phyloP scores from a whole-genome alignment of 2,329 filamentous ascomycete species.

The Cordyceps tenuipes region DNA sequence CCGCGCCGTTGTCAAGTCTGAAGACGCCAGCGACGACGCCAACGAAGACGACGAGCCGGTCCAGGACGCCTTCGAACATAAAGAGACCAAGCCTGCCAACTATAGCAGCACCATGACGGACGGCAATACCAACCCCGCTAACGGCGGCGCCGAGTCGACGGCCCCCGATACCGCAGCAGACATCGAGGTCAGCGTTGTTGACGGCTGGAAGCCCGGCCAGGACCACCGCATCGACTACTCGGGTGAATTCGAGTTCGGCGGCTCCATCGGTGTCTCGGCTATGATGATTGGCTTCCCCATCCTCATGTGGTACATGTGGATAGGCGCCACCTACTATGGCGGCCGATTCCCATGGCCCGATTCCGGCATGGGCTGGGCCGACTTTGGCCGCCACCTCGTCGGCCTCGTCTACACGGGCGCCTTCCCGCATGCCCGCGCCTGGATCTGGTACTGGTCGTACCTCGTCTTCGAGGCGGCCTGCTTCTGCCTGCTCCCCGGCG shows the following conservation, averaged over 20 bases:
- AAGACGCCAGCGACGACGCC: no score
- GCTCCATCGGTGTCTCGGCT: conserved; percentile 64
- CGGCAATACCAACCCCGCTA: neutral
- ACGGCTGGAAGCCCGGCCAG: conserved; percentile 51
- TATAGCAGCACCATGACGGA: conserved; percentile 1
- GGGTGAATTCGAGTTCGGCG: conserved; percentile 74
- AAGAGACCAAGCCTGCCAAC: neutral
- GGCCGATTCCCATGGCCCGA: conserved; percentile 66
- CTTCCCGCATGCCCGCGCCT: conserved; percentile 74
- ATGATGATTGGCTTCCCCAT: conserved; percentile 93
- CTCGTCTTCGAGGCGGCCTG: conserved; percentile 75
- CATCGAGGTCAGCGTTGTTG: conserved; percentile 26
- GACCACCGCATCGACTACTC: conserved; percentile 57
- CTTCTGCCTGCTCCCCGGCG: conserved; percentile 80
- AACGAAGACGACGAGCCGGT: conserved; percentile 36
- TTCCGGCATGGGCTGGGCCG: conserved; percentile 55
- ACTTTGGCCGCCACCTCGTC: conserved; percentile 66
- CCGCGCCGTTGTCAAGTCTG: conserved; percentile 39
- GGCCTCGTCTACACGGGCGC: conserved; percentile 73
- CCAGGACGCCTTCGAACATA: conserved; percentile 22
- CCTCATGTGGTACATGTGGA: conserved; percentile 99
- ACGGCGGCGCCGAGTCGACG: neutral
- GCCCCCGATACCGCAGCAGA: conserved; percentile 8
- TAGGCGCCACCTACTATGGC: conserved; percentile 86
- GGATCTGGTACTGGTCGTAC: conserved; percentile 92